A percentile compares a stretch with the other conserved stretches of the same genome.
Evolutionary conservation across 192 early-diverging fungal genomes (phyloP).

Genomic region (Gonapodya prolifera): DNA sequence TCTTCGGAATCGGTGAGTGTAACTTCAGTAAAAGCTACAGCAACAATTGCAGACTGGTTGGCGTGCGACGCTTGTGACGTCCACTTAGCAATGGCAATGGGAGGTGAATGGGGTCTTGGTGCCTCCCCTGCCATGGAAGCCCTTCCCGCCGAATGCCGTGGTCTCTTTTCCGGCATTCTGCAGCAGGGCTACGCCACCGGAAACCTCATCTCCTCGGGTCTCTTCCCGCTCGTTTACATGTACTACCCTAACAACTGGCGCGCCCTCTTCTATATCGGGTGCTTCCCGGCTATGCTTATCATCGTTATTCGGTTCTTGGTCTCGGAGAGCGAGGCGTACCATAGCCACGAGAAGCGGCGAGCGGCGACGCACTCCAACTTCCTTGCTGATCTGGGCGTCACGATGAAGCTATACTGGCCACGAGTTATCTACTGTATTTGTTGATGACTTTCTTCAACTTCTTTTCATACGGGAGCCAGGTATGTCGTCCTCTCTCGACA

Average conservation of each 20-base stretch:
- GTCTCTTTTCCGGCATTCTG: slow-evolving; percentile 62
- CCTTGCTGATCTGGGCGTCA: slow-evolving; percentile 12
- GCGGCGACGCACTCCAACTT: slow-evolving; percentile 11
- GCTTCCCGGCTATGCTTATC: slow-evolving; percentile 40
- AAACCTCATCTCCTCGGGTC: slow-evolving; percentile 45
- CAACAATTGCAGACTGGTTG: not conserved
- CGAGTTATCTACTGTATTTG: slow-evolving; percentile 37
- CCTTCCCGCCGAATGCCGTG: slow-evolving; percentile 49
- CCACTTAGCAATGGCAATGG: slow-evolving; percentile 35
- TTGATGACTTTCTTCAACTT: slow-evolving; percentile 61
- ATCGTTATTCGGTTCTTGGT: slow-evolving; percentile 45
- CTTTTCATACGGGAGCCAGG: slow-evolving; percentile 21
- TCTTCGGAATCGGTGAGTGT: slow-evolving; percentile 37
- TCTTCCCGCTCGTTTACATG: slow-evolving; percentile 27
- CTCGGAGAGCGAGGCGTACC: slow-evolving; percentile 43
- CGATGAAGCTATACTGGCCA: slow-evolving; percentile 30
- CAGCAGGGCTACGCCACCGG: slow-evolving; percentile 62
- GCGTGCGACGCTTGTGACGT: not conserved
- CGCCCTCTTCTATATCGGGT: slow-evolving; percentile 54
- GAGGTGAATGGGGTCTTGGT: slow-evolving; percentile 61
- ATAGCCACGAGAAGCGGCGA: slow-evolving; percentile 14
- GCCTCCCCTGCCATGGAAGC: slow-evolving; percentile 59
- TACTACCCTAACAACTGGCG: slow-evolving; percentile 50
- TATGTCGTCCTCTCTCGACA: too few species aligned
- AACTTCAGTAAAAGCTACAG: too few species aligned